Base-by-base conservation (phyloP, 805 yeast genomes). In the Monosporozyma siamensis region DNA sequence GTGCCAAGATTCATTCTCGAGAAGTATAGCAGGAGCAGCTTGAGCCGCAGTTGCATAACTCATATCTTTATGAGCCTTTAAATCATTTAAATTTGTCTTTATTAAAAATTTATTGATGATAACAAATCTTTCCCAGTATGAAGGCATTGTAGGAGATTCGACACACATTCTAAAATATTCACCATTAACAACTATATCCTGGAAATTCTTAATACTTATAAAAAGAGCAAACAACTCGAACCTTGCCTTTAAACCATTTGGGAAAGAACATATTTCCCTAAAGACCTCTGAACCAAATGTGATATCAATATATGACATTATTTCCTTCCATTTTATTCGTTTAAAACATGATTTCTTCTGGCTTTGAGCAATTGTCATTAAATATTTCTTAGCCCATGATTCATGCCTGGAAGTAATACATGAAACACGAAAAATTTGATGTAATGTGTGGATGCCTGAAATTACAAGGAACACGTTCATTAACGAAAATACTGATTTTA, bases 71-170 rank as follows among this genome's bases (percentile, higher is more conserved):
- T 59, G 62, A 1, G 49, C 45, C 6, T 55, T 27, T 4, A 67
- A 51, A 17, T 64, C 61, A 1, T 71, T 64, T 4, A 58, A 30
- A 39, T 60, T 51, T 4, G 58, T 47, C 1, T 32, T 42, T 1
- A 61, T 53, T 2, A 53, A 48, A 23, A 56, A 66, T 15, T 65
- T 60, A 31, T 68, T 70, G 27, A 70, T 52, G 27, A 71, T 63
- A 3, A 69, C 29, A 27, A 79, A 50, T 39, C 81, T 60, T 14
- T 70, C 61, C 83, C 83, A 78, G 37, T 56, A 59, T 2, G 63
- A 66, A 2, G 65, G 59, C 2, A 65, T 47, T 0, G 70, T 61
- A 1, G 82, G 80, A 0, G 82, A 77, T 40, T 74, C 76, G 1
- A 74, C 74, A 45, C 77, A 65, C 4, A 72, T 41, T 39, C 82